Percentiles rank a stretch among this genome's conserved stretches.
Evolutionary conservation across 1,284 basidiomycete species (phyloP).

Genomic region (Malassezia sympodialis): DNA sequence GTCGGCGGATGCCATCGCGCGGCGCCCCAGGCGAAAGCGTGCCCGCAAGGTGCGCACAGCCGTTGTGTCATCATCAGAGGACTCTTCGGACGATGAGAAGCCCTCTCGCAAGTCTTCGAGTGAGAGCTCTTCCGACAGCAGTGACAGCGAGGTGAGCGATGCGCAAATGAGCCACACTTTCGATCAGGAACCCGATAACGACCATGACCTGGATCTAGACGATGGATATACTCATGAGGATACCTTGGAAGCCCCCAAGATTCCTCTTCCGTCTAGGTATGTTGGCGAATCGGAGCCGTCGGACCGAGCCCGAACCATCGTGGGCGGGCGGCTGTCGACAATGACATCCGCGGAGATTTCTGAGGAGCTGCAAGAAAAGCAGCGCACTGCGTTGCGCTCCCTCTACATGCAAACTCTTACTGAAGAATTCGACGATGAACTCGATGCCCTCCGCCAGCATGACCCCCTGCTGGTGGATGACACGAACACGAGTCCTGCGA

Average conservation of each 20-base stretch:
- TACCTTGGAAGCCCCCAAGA: not conserved
- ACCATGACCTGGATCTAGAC: constrained; percentile 1
- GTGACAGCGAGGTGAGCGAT: constrained; percentile 19
- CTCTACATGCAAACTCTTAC: constrained; percentile 34
- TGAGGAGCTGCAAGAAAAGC: constrained; percentile 10
- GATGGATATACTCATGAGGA: not conserved
- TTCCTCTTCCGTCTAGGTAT: not conserved
- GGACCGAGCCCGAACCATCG: not conserved
- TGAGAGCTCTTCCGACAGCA: constrained; percentile 5
- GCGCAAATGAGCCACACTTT: constrained; percentile 14
- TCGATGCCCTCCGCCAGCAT: constrained; percentile 24
- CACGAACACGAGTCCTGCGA: constrained; percentile 4
- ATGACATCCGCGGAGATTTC: not conserved
- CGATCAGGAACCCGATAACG: constrained; percentile 17
- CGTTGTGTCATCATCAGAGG: constrained; percentile 6
- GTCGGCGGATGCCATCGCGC: not conserved
- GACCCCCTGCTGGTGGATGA: constrained; percentile 1
- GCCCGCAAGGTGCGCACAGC: constrained; percentile 16
- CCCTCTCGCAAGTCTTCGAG: not conserved
- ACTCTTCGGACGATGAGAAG: not conserved
- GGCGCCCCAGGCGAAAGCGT: constrained; percentile 15
- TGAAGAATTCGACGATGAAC: constrained; percentile 31
- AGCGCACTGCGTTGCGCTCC: constrained; percentile 20
- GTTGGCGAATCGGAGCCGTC: not conserved
- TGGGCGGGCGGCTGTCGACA: not conserved